Conservation (phyloP, 2,329 filamentous ascomycete genomes). For the Epicoccum nigrum region DNA sequence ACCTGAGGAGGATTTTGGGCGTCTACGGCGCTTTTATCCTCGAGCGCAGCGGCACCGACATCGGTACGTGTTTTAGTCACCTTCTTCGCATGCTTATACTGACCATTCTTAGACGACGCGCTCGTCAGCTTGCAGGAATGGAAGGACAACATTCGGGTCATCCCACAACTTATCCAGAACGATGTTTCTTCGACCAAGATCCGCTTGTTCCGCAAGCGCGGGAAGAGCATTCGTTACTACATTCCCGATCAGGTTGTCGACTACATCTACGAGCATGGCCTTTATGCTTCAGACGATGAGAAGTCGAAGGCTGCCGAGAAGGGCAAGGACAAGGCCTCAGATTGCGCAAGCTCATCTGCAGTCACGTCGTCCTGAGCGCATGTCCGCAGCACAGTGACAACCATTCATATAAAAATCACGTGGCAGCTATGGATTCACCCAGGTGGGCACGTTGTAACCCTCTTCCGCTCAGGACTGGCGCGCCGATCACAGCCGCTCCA, state of each 20-base stretch:
- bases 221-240: conserved; percentile 51
- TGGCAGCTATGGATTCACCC: conserved; percentile 3
- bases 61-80: conserved; percentile 49
- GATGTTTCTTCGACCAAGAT: conserved; percentile 85
- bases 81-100: neutral
- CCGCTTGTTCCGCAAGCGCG: conserved; percentile 66
- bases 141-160: conserved; percentile 85
- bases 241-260: conserved; percentile 49
- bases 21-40: conserved; percentile 84
- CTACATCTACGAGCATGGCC: conserved; percentile 49
- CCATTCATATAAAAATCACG: conserved; percentile 1
- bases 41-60: conserved; percentile 87
- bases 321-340: conserved; percentile 34
- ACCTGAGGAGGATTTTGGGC: conserved; percentile 86
- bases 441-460: conserved; percentile 5
- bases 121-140: conserved; percentile 80
- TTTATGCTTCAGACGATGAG: conserved; percentile 49
- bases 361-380: conserved; percentile 21
- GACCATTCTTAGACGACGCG: conserved; percentile 68
- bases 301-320: conserved; percentile 42
- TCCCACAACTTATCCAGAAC: conserved; percentile 86
- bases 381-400: neutral
- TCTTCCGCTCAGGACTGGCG: conserved; percentile 28
- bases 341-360: conserved; percentile 31
- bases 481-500: conserved; percentile 11